Percentiles rank a stretch among this genome's conserved stretches.
These are phyloP conservation scores for Glomus cerebriforme DNA, from an alignment of 192 early-diverging fungal genomes.

Conservation along the genomic window DNA sequence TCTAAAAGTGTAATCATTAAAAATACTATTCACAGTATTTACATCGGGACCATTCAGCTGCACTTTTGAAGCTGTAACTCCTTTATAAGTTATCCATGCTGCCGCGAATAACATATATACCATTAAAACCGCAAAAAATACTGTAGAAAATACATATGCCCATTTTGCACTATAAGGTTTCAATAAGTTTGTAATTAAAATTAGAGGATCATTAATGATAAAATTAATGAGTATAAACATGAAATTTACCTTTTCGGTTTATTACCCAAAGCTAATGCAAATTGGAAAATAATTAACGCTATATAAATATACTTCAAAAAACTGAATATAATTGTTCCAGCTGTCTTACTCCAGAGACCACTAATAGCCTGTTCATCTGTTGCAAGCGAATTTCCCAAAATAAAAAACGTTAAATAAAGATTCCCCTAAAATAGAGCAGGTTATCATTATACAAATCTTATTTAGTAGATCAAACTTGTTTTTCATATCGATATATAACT, in stretches of 20 bases:
- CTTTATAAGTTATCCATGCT: slow-evolving; percentile 50
- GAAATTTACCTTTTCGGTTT: slow-evolving; percentile 79
- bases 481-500: slow-evolving; percentile 45
- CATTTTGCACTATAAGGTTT: slow-evolving; percentile 46
- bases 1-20: slow-evolving; percentile 58
- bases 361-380: slow-evolving; percentile 15
- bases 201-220: slow-evolving; percentile 48
- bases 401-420: slow-evolving; percentile 90
- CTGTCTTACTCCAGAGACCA: slow-evolving; percentile 45
- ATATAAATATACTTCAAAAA: slow-evolving; percentile 64
- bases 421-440: slow-evolving; percentile 55
- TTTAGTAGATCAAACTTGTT: too few species aligned
- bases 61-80: slow-evolving; percentile 32
- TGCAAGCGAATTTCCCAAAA: slow-evolving; percentile 65
- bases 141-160: slow-evolving; percentile 53
- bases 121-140: slow-evolving; percentile 53
- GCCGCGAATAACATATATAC: slow-evolving; percentile 58
- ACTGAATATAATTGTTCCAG: slow-evolving; percentile 45
- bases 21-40: not conserved
- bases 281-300: slow-evolving; percentile 74
- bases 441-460: slow-evolving; percentile 12
- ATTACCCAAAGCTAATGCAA: slow-evolving; percentile 93
- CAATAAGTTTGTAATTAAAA: slow-evolving; percentile 28
- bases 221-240: not conserved
- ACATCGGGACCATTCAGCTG: slow-evolving; percentile 11